phyloP scores from a whole-genome alignment of 306 rosid genomes.

The Bauhinia variegata region DNA sequence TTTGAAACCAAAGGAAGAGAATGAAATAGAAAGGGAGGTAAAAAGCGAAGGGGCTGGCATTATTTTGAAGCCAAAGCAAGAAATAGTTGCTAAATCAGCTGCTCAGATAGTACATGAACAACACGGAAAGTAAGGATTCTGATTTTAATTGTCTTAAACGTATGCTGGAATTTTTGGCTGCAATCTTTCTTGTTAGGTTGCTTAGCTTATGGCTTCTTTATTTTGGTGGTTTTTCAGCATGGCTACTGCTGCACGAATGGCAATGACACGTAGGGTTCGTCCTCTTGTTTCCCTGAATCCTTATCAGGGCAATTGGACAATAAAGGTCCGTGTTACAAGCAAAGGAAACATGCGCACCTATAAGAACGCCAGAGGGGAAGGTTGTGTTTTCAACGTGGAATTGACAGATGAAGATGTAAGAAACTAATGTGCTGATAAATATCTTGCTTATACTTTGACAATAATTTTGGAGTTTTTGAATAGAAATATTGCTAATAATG shows the following conservation, averaged over 20 bases:
- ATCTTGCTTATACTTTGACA: not conserved
- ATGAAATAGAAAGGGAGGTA: constrained; percentile 36
- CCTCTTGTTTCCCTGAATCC: constrained; percentile 94
- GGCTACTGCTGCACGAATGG: constrained; percentile 80
- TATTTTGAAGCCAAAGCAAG: constrained; percentile 72
- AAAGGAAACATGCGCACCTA: constrained; percentile 85
- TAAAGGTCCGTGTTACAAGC: constrained; percentile 85
- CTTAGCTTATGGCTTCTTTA: not conserved
- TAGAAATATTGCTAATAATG: not conserved
- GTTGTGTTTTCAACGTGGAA: constrained; percentile 94
- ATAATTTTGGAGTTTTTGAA: not conserved
- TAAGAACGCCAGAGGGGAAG: constrained; percentile 86
- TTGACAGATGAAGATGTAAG: constrained; percentile 95
- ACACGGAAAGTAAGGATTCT: constrained; percentile 60
- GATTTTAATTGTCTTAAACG: not conserved
- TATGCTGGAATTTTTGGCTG: not conserved
- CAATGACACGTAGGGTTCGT: constrained; percentile 88
- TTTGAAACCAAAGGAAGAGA: constrained; percentile 50
- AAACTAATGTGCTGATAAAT: not conserved
- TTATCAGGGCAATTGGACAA: constrained; percentile 88
- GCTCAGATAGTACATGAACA: constrained; percentile 86
- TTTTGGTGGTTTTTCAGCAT: constrained; percentile 43
- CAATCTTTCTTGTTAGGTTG: not conserved
- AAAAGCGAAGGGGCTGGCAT: constrained; percentile 52
- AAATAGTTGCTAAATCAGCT: constrained; percentile 72